Percentiles rank a stretch among this genome's conserved stretches.
Conservation (phyloP, 2,329 filamentous ascomycete genomes). For the Remersonia thermophila region DNA sequence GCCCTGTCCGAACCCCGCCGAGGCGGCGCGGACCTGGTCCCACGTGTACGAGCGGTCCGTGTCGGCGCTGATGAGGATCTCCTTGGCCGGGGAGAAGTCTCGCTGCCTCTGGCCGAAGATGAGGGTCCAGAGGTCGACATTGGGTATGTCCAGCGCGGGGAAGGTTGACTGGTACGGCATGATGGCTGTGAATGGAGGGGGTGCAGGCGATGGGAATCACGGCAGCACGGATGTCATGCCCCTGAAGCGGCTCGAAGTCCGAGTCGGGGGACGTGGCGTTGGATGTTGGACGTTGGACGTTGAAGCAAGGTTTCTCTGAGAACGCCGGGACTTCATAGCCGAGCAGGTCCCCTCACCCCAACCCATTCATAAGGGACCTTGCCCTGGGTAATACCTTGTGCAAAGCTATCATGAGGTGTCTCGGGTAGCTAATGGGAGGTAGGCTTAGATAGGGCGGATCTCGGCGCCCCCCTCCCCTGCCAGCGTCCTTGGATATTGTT, state of each 20-base stretch:
- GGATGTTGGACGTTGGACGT: too few relatives aligned
- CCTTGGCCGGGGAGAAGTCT: slow-evolving; percentile 31
- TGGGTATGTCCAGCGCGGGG: slow-evolving; percentile 54
- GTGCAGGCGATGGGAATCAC: too few relatives aligned
- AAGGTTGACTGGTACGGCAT: slow-evolving; percentile 66
- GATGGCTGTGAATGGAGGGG: slow-evolving; percentile 10
- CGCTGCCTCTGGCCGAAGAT: slow-evolving; percentile 51
- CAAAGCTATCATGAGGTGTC: too few relatives aligned
- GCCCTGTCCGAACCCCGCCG: slow-evolving; percentile 67
- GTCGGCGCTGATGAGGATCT: slow-evolving; percentile 65
- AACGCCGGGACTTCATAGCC: too few relatives aligned
- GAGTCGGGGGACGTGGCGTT: too few relatives aligned
- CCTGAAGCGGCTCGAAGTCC: background rate
- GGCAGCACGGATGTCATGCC: background rate
- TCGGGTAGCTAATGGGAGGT: too few relatives aligned
- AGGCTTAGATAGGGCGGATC: too few relatives aligned
- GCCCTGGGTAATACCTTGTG: too few relatives aligned
- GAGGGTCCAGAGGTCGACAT: slow-evolving; percentile 66
- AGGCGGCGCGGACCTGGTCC: slow-evolving; percentile 49
- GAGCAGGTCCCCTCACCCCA: too few relatives aligned
- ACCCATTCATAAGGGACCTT: too few relatives aligned
- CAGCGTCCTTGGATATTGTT: background rate
- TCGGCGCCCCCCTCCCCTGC: too few relatives aligned
- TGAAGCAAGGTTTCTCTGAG: too few relatives aligned
- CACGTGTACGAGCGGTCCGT: slow-evolving; percentile 59